Evolutionary conservation across 2,329 filamentous ascomycete species (phyloP), one percentile per base, ranked within the genome.

Genomic region (Apiospora saccharicola): DNA sequence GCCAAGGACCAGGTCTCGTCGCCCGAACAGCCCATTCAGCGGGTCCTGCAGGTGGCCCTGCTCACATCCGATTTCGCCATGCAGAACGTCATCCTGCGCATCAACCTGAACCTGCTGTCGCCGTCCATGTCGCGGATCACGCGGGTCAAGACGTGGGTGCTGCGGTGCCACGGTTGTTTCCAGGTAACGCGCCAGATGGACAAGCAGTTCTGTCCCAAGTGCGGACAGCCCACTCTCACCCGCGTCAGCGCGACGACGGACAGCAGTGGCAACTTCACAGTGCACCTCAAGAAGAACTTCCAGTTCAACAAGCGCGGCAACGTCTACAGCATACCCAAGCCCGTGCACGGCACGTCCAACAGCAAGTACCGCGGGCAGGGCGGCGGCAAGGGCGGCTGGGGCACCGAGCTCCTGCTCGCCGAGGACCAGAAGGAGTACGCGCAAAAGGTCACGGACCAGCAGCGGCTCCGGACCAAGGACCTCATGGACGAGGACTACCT

Each of bases 401-500:
- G 95, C 13, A 88, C 89, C 53, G 91, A 92, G 47, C 85, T 99
- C 75, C 94, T 99, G 71, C 85, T 99, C 13, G 91, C 95, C 0
- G 96, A 98, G 83, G 96, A 99, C 81, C 96, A 99, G 86, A 98
- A 97, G 85, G 96, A 99, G 85, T 98, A 93, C 82, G 82, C 89
- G 57, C 86, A 88, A 75, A 91, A 91, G 70, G 81, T 89, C 22
- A 88, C 88, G 3, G 88, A 91, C 76, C 89, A 93, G 80, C 89
- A 88, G 77, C 90, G 92, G 77, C 86, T 85, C 70, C 92, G 91
- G 79, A 90, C 93, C 80, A 91, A 90, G 79, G 94, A 98, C 82
- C 84, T 98, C 72, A 97, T 98, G 96, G 96, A 98, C 80, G 92
- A 97, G 80, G 96, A 99, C 82, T 97, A 95, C 81, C 83, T 98